Conservation (phyloP, 306 rosid genomes). For the peach (Prunus persica) region Prunus_persica_NCBIv2 NC_034009.1:26173001-26173500, state of each 20-base stretch:
- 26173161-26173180: not conserved
- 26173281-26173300: conserved; percentile 11
- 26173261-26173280: conserved; percentile 33
- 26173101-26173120: no score
- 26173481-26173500: conserved; percentile 63
- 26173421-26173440: conserved; percentile 74
- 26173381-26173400: conserved; percentile 55
- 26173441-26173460: conserved; percentile 68
- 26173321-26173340: conserved; percentile 28
- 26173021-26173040: no score
- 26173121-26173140: no score
- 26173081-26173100: no score
- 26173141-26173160: not conserved
- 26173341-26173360: conserved; percentile 64
- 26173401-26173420: conserved; percentile 51
- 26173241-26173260: conserved; percentile 9
- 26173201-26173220: not conserved
- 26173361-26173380: conserved; percentile 40
- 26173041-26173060: no score
- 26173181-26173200: not conserved
- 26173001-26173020: no score
- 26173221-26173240: conserved; percentile 9
- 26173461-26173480: conserved; percentile 66
- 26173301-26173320: conserved; percentile 30
- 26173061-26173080: no score